Evolutionary conservation across 345 rosid species (phyloP).

Genomic region (Nephelium lappaceum): DNA sequence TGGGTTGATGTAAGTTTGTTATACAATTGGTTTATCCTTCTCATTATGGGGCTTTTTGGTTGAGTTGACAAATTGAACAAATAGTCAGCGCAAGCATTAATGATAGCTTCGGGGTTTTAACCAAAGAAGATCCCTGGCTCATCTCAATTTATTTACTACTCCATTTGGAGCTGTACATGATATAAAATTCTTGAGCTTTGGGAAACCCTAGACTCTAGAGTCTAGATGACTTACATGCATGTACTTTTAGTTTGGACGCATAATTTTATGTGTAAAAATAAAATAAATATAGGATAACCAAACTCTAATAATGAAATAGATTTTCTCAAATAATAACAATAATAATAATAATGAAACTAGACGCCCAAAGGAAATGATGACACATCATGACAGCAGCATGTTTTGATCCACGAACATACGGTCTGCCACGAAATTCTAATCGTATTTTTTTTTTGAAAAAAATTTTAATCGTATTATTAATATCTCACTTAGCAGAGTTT

Average conservation of each 20-base stretch:
- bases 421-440: constrained; percentile 30
- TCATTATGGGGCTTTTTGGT: too few species aligned
- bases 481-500: not conserved
- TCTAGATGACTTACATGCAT: too few species aligned
- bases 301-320: too few species aligned
- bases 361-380: not conserved
- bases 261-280: too few species aligned
- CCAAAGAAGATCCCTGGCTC: not conserved
- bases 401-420: constrained; percentile 27
- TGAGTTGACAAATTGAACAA: not conserved
- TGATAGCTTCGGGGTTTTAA: not conserved
- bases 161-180: not conserved
- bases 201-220: not conserved
- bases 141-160: not conserved
- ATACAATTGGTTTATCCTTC: too few species aligned
- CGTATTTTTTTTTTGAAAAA: too few species aligned
- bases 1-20: too few species aligned
- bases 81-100: constrained; percentile 10
- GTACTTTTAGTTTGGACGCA: too few species aligned
- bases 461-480: not conserved
- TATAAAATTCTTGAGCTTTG: not conserved
- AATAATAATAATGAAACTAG: not conserved
- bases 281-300: too few species aligned
- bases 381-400: constrained; percentile 11
- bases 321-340: too few species aligned